Conservation (phyloP, 192 early-diverging fungal genomes). For the Spizellomyces sp. region DNA sequence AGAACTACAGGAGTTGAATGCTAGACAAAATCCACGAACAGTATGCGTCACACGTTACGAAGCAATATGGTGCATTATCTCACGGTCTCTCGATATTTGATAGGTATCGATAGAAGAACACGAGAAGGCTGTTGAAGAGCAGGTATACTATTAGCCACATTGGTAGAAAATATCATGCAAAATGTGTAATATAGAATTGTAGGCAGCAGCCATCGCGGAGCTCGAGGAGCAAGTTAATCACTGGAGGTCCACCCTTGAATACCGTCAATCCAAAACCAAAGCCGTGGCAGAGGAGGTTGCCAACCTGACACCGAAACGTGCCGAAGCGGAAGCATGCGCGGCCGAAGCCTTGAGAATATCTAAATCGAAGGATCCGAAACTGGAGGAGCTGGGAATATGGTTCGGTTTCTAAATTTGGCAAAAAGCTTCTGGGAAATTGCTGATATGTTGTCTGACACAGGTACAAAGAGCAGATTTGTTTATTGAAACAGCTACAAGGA, state of each 20-base stretch:
- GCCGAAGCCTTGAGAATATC: conserved; percentile 21
- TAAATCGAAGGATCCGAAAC: conserved; percentile 26
- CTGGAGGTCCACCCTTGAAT: conserved; percentile 1
- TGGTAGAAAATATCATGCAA: neutral
- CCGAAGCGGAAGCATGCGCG: conserved; percentile 24
- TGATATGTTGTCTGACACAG: neutral
- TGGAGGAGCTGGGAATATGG: conserved; percentile 36
- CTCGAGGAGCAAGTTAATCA: conserved; percentile 11
- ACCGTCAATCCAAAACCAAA: conserved; percentile 6
- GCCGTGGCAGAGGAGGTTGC: conserved; percentile 5
- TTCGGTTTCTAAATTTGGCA: neutral
- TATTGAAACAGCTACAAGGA: conserved; percentile 21
- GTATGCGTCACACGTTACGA: no score
- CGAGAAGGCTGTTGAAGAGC: neutral
- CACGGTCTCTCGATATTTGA: no score
- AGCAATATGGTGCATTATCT: no score
- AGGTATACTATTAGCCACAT: neutral
- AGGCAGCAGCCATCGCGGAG: conserved; percentile 11
- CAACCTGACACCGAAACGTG: neutral
- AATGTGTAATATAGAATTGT: neutral
- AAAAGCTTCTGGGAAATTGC: neutral
- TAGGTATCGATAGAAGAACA: no score
- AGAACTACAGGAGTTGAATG: no score
- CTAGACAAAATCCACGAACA: no score
- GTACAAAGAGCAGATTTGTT: conserved; percentile 17